These are phyloP conservation scores for Polygonum aviculare DNA, from an alignment of 148 eudicot genomes.

Conservation along the genomic window DNA sequence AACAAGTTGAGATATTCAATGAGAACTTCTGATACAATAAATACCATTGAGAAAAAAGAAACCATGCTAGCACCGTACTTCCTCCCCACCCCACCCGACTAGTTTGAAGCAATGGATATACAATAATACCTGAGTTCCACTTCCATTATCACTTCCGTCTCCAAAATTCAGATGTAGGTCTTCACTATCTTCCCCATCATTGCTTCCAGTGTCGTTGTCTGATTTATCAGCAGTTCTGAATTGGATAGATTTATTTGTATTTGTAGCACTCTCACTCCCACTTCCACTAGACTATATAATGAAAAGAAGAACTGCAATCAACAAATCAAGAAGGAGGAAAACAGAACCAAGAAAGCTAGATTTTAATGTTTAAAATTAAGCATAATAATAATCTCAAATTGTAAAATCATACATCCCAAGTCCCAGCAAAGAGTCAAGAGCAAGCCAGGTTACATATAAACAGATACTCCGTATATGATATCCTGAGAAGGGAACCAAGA, in stretches of 20 bases:
- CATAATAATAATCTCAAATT: background rate
- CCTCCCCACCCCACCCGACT: background rate
- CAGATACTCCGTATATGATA: background rate
- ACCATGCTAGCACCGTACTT: background rate
- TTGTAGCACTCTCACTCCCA: constrained; percentile 58
- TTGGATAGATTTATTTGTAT: constrained; percentile 38
- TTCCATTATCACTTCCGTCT: constrained; percentile 54
- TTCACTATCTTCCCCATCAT: constrained; percentile 26
- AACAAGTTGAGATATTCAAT: background rate
- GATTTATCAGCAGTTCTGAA: constrained; percentile 29
- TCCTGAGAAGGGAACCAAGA: background rate
- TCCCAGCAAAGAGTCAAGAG: background rate
- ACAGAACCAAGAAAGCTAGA: background rate
- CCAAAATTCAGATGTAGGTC: constrained; percentile 27
- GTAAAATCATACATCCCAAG: constrained; percentile 4
- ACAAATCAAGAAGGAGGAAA: background rate
- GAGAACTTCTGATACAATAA: background rate
- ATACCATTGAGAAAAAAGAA: background rate
- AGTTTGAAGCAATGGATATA: background rate
- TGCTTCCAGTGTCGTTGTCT: constrained; percentile 26
- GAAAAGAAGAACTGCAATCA: background rate
- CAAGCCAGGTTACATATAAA: background rate
- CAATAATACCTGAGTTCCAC: constrained; percentile 42
- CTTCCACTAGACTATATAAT: constrained; percentile 58
- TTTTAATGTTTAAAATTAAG: background rate